A percentile compares a stretch with the other conserved stretches of the same genome.
phyloP scores from a whole-genome alignment of 2,329 filamentous ascomycete species.

The Pseudopithomyces chartarum region DNA sequence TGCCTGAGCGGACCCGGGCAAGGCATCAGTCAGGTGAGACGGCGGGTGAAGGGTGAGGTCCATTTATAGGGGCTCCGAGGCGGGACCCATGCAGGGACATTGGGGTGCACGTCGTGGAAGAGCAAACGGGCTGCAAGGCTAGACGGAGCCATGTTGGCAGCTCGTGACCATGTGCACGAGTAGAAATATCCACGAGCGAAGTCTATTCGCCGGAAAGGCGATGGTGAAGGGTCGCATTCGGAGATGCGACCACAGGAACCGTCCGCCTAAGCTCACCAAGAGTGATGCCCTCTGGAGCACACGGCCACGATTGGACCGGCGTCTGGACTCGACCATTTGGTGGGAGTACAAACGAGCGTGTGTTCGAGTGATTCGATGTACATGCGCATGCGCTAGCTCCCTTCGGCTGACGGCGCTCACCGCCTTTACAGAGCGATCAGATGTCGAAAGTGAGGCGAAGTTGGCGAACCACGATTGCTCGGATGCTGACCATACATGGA shows the following conservation, averaged over 20 bases:
- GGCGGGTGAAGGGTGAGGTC: background rate
- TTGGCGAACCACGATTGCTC: no score
- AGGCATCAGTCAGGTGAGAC: background rate
- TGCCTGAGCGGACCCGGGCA: background rate
- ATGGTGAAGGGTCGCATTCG: background rate
- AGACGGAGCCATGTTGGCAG: background rate
- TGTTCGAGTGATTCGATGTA: conserved; percentile 22
- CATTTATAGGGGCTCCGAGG: conserved; percentile 2
- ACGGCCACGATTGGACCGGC: no score
- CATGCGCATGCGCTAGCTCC: conserved; percentile 3
- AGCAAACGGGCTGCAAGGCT: background rate
- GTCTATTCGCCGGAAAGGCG: background rate
- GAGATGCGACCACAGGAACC: background rate
- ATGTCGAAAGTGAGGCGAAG: conserved; percentile 1
- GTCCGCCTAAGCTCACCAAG: background rate
- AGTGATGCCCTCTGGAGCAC: background rate
- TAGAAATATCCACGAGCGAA: background rate
- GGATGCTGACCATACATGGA: conserved; percentile 1
- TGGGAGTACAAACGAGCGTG: conserved; percentile 24
- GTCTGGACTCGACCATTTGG: conserved; percentile 7
- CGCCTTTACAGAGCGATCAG: conserved; percentile 7
- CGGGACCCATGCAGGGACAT: background rate
- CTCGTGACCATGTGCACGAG: background rate
- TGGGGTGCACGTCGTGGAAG: background rate
- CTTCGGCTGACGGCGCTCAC: conserved; percentile 5